Conservation (phyloP, 2,329 filamentous ascomycete species). For the Alternaria angustiovoidea region DNA sequence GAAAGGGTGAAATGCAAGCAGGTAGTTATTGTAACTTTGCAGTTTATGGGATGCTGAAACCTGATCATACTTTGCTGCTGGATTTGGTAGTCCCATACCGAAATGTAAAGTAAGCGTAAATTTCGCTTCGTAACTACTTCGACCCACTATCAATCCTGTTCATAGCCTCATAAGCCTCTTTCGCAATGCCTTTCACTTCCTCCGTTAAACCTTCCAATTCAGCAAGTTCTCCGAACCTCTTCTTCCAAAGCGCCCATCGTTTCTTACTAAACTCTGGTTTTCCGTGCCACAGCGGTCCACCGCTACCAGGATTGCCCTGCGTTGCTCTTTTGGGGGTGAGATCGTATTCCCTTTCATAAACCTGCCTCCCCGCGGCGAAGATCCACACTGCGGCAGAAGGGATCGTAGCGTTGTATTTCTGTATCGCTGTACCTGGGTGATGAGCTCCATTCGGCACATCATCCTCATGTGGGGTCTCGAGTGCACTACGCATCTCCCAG, state of each 20-base stretch:
- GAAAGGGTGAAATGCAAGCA: not conserved
- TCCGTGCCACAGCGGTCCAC: slow-evolving; percentile 3
- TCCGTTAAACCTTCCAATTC: slow-evolving; percentile 1
- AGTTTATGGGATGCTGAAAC: not conserved
- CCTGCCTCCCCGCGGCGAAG: not conserved
- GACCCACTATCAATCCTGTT: not conserved
- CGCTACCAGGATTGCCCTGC: not conserved
- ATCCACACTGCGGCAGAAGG: slow-evolving; percentile 3
- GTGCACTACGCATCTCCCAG: slow-evolving; percentile 3
- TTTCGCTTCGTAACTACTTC: not conserved
- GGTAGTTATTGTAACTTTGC: not conserved
- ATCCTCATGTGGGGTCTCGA: slow-evolving; percentile 1
- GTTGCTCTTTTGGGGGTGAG: not conserved
- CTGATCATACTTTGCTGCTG: not conserved
- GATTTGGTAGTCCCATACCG: not conserved
- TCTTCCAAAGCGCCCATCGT: slow-evolving; percentile 7
- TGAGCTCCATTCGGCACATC: not conserved
- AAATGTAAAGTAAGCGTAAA: not conserved
- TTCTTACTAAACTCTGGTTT: slow-evolving; percentile 4
- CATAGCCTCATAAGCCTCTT: not conserved
- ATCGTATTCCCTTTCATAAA: slow-evolving; percentile 4
- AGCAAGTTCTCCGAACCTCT: not conserved
- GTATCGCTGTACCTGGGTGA: not conserved
- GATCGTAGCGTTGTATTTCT: slow-evolving; percentile 3
- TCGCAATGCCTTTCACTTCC: not conserved